A percentile compares a stretch with the other conserved stretches of the same genome.
Conservation (phyloP, 106 monocot genomes). For the Dioscorea dumetorum region DNA sequence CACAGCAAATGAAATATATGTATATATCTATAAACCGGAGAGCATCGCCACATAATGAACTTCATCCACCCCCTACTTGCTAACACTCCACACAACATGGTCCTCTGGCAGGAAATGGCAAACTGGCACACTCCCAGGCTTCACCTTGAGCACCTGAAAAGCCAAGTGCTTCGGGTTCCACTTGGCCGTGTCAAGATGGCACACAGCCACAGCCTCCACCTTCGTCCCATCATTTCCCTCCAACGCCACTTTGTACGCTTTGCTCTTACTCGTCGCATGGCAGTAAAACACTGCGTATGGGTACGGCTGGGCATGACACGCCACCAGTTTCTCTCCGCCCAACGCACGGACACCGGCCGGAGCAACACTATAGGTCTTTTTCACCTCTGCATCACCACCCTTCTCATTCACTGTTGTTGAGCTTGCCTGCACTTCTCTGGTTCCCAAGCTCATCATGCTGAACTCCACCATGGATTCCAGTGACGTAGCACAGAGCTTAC, state of each 20-base stretch:
- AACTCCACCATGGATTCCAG: conserved; percentile 90
- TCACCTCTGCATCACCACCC: not conserved
- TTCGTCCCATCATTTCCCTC: conserved; percentile 32
- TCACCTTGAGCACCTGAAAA: conserved; percentile 49
- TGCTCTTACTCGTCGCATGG: conserved; percentile 26
- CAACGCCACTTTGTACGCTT: conserved; percentile 38
- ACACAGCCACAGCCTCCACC: conserved; percentile 61
- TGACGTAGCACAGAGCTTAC: conserved; percentile 55
- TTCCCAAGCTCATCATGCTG: conserved; percentile 18
- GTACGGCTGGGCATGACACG: conserved; percentile 59
- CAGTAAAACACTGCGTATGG: conserved; percentile 67
- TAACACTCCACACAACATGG: conserved; percentile 38
- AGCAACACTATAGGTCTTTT: conserved; percentile 32
- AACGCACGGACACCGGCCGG: conserved; percentile 8
- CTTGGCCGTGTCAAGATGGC: conserved; percentile 37
- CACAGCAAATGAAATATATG: no score
- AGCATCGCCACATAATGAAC: no score
- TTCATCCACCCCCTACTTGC: no score
- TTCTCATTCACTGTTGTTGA: conserved; percentile 27
- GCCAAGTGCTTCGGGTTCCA: conserved; percentile 54
- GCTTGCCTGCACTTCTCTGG: conserved; percentile 18
- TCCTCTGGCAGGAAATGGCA: conserved; percentile 65
- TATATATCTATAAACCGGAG: no score
- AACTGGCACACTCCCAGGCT: conserved; percentile 49
- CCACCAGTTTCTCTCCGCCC: conserved; percentile 24